Evolutionary conservation across 441 rosid species (phyloP), one percentile per base, ranked within the genome.

Genomic region (Populus hybrid): DNA sequence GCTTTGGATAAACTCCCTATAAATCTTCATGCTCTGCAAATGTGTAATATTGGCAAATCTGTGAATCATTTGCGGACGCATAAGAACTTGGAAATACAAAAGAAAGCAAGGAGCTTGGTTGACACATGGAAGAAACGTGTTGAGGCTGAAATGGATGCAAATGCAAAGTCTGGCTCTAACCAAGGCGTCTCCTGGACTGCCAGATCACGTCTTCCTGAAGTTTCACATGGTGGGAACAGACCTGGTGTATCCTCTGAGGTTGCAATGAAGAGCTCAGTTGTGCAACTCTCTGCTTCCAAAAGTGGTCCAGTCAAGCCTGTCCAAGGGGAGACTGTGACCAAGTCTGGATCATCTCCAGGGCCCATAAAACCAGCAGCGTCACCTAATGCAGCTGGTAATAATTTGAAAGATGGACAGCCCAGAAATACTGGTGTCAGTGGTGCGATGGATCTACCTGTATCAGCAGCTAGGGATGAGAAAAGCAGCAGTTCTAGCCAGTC

Each of bases 401-500:
- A 71, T 83, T 14, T 75, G 57, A 83, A 90, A 82, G 97, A 92
- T 40, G 91, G 83, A 70, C 86, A 84, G 26, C 65, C 83, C 34
- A 84, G 89, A 11, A 86, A 83, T 83, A 72, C 77, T 50, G 78
- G 69, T 80, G 90, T 76, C 69, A 81, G 74, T 78, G 85, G 87
- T 32, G 73, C 61, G 8, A 79, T 87, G 35, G 94, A 90, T 71
- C 73, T 77, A 66, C 87, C 92, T 80, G 36, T 79, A 26, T 34
- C 87, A 65, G 66, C 79, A 18, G 75, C 80, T 1, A 87, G 85
- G 79, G 95, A 87, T 23, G 95, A 93, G 79, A 90, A 88, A 83
- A 91, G 95, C 83, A 88, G 94, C 83, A 84, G 92, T 82, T 90
- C 97, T 59, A 89, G 97, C 81, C 95, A 87, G 78, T 93, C 97